Base-by-base conservation (phyloP, 768 basidiomycete species). In the Glaciozyma antarctica region DNA sequence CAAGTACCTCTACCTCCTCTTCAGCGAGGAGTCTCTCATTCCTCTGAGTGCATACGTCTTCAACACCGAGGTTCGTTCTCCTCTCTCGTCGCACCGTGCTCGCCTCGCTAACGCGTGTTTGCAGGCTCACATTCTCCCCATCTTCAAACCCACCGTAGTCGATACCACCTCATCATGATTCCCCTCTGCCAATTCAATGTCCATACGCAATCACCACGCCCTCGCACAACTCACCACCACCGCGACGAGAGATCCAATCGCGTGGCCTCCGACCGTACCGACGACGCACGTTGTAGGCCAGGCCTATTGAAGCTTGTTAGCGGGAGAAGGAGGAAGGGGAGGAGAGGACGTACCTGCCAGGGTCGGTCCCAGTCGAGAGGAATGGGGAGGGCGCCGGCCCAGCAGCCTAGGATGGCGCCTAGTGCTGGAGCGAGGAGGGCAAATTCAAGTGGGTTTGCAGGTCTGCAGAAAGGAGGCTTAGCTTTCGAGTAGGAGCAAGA, bases 351-450 rank as follows among this genome's bases (percentile, higher is more conserved):
- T 60, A 88, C 91, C 86, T 97, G 94, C 93, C 93, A 97, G 10
- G 93, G 90, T 45, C 90, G 82, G 74, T 92, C 92, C 94, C 94
- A 98, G 77, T 98, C 94, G 22, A 98, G 83, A 0, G 90, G 88
- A 54, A 92, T 86, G 3, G 90, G 88, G 54, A 93, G 80, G 15
- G 82, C 84, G 21, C 91, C 92, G 19, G 82, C 44, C 93, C 91
- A 95, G 52, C 82, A 80, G 8, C 93, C 94, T 24, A 85, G 34
- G 51, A 87, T 69, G 0, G 88, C 79, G 48, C 89, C 89, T 30
- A 86, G 73, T 16, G 83, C 82, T 21, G 94, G 89, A 72, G 88
- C 91, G 22, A 93, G 82, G 26, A 94, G 75, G 0, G 85, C 84
- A 60, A 86, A 80, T 75, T 97, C 94, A 32, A 88, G 73, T 5